Conservation (phyloP, 176 grass and related monocot species). For the Oryza meyeriana region DNA sequence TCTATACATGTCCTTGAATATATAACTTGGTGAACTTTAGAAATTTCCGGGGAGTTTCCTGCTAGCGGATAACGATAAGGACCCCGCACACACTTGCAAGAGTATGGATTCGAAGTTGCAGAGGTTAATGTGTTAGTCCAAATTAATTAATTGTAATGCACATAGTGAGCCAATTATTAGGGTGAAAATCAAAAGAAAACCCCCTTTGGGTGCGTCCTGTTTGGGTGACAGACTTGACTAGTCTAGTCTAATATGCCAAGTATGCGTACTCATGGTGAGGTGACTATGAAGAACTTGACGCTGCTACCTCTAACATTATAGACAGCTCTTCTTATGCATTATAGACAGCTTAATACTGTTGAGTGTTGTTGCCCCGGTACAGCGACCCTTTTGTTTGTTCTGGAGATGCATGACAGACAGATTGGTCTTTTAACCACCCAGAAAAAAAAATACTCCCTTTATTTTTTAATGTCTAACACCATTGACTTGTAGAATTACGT, state of each 20-base stretch:
- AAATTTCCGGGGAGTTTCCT: neutral
- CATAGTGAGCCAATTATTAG: neutral
- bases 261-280: neutral
- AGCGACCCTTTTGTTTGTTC: neutral
- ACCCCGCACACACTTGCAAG: neutral
- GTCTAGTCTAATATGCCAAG: neutral
- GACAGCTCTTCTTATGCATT: neutral
- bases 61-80: neutral
- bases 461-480: no score
- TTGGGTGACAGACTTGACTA: neutral
- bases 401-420: neutral
- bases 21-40: neutral
- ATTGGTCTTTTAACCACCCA: neutral
- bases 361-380: no score
- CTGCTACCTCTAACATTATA: neutral
- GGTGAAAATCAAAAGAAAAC: neutral
- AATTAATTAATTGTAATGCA: neutral
- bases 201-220: neutral
- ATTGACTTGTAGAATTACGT: no score
- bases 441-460: no score
- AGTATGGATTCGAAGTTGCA: neutral
- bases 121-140: neutral
- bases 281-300: neutral
- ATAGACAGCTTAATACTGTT: neutral
- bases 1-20: neutral